phyloP scores from a whole-genome alignment of 176 grass and related monocot species.

The Alloteropsis semialata region DNA sequence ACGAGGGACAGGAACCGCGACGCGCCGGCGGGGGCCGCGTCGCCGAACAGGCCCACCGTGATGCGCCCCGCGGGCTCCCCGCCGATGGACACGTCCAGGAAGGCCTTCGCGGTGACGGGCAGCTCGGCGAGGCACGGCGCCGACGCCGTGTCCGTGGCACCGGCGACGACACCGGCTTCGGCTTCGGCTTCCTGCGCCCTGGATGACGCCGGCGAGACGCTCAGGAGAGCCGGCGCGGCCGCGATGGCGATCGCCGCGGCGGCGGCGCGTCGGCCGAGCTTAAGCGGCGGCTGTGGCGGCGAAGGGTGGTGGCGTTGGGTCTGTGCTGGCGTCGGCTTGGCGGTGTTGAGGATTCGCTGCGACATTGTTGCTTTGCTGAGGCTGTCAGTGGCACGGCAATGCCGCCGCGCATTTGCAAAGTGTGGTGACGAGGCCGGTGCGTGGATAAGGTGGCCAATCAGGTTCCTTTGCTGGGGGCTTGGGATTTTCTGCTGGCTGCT shows the following conservation, averaged over 20 bases:
- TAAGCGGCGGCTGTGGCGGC: not conserved
- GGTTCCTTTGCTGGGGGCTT: not conserved
- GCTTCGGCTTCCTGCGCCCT: conserved; percentile 19
- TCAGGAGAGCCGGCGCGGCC: conserved; percentile 32
- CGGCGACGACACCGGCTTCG: not conserved
- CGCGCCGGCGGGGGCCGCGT: conserved; percentile 41
- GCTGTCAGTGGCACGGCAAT: conserved; percentile 8
- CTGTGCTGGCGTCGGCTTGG: conserved; percentile 25
- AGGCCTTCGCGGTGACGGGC: conserved; percentile 46
- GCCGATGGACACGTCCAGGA: conserved; percentile 85
- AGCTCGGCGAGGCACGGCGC: conserved; percentile 10
- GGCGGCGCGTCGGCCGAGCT: conserved; percentile 64
- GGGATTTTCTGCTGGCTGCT: not conserved
- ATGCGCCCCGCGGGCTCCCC: conserved; percentile 79
- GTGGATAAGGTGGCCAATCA: conserved; percentile 45
- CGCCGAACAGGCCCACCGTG: conserved; percentile 65
- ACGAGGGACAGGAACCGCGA: conserved; percentile 66
- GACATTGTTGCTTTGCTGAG: conserved; percentile 26
- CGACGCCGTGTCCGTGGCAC: not conserved
- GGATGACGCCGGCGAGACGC: conserved; percentile 17
- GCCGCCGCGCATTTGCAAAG: conserved; percentile 6
- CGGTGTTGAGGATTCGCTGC: conserved; percentile 28
- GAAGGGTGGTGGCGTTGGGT: not conserved
- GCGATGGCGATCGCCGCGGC: conserved; percentile 25
- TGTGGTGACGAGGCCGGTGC: conserved; percentile 17